Evolutionary conservation across 2,329 filamentous ascomycete species (phyloP).

Genomic region (Ophiostoma perfectum): DNA sequence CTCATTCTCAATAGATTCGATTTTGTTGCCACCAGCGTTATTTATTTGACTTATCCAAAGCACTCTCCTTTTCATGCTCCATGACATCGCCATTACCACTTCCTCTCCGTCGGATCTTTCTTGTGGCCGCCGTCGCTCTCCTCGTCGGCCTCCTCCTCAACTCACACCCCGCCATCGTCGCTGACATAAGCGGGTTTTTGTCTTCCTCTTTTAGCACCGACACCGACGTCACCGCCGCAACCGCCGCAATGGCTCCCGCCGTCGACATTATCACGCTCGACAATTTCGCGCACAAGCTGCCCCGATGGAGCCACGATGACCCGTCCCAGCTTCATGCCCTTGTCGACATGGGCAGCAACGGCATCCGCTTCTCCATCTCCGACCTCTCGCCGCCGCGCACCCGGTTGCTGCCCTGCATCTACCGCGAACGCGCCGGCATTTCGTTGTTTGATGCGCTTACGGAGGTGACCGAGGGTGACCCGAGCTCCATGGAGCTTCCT

Average conservation of each 20-base stretch:
- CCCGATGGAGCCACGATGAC: constrained; percentile 43
- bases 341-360: constrained; percentile 70
- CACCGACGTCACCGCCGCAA: constrained; percentile 19
- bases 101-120: neutral
- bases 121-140: neutral
- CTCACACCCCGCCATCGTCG: neutral
- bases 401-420: constrained; percentile 70
- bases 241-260: constrained; percentile 23
- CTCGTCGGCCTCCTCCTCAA: neutral
- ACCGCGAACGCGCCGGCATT: constrained; percentile 71
- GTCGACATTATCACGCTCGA: constrained; percentile 47
- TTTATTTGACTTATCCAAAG: neutral
- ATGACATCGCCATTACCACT: neutral
- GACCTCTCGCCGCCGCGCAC: constrained; percentile 66
- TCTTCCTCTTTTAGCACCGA: neutral
- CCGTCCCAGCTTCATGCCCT: constrained; percentile 50
- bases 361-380: constrained; percentile 86
- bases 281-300: constrained; percentile 46
- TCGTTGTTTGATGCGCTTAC: constrained; percentile 80
- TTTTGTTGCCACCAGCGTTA: constrained; percentile 1
- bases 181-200: neutral
- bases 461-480: constrained; percentile 27
- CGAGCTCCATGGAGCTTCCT: constrained; percentile 41
- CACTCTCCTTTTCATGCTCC: neutral
- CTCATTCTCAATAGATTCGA: neutral